Evolutionary conservation across 257 asterid genomes (phyloP), one percentile per base, ranked within the genome.

Genomic region (Primulina eburnea): DNA sequence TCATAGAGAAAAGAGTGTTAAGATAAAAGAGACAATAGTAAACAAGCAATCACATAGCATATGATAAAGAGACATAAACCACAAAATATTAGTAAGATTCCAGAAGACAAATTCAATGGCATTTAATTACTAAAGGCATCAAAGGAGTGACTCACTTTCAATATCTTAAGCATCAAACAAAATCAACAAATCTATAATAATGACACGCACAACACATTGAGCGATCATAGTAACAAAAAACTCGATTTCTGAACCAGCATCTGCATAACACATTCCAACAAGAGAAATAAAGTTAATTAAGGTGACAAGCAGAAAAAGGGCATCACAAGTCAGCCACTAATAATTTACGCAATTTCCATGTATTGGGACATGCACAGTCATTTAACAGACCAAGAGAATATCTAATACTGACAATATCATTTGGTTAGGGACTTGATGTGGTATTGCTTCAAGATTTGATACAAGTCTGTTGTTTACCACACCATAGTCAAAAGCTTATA

Each of bases 221-320:
- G 70, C 30, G 8, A 61, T 66, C 64, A 6, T 32, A 32, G 69
- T 47, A 37, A 37, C 35, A 65, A 64, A 78, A 70, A 73, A 71
- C 57, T 59, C 70, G 55, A 59, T 21, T 20, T 2, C 18, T 14
- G 14, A 24, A 65, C 65, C 56, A 71, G 32, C 21, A 21, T 37
- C 55, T 10, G 60, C 64, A 72, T 62, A 67, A 65, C 20, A 71
- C 8, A 43, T 66, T 56, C 30, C 80, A 47, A 65, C 47, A 37
- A 24, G 60, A 67, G 33, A 64, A 67, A 58, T 35, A 37, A 67
- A 56, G 20, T 16, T 18, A 21, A 52, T 43, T 30, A 64, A 70
- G 24, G 11, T 40, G 50, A 11, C 72, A 43, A 47, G 63, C 21
- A 71, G 58, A 52, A 56, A 38, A 10, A 55, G n/a, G 60, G 43